Evolutionary conservation across 768 basidiomycete species (phyloP).

Genomic region (Tulasnella sp.): DNA sequence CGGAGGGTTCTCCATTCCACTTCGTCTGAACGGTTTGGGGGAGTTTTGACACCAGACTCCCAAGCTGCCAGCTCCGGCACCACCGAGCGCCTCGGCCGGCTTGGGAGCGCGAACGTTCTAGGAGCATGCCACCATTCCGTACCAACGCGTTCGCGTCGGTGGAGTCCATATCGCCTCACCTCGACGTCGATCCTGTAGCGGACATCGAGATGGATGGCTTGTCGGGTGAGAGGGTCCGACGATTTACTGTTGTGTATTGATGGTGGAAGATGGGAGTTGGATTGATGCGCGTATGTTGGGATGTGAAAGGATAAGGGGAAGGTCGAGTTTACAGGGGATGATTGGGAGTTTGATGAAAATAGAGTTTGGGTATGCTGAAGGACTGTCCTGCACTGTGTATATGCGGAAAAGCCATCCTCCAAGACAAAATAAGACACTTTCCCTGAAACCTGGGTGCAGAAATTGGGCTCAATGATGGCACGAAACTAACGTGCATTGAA

Average conservation of each 20-base stretch:
- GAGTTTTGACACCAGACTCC: background rate
- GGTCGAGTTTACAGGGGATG: background rate
- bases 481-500: background rate
- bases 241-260: background rate
- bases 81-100: background rate
- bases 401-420: background rate
- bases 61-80: background rate
- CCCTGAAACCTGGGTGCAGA: background rate
- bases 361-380: background rate
- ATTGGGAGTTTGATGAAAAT: background rate
- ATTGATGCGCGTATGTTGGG: background rate
- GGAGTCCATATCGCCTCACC: background rate
- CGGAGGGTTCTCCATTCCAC: background rate
- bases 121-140: background rate
- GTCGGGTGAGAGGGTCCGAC: background rate
- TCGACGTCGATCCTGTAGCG: background rate
- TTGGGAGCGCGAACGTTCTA: background rate
- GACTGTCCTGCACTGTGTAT: background rate
- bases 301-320: constrained; percentile 9
- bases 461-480: background rate
- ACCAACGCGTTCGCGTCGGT: background rate
- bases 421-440: background rate
- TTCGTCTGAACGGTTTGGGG: background rate
- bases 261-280: background rate
- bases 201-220: background rate